Conservation (phyloP, 2,329 filamentous ascomycete genomes). For the Penicillium rolfsii region DNA sequence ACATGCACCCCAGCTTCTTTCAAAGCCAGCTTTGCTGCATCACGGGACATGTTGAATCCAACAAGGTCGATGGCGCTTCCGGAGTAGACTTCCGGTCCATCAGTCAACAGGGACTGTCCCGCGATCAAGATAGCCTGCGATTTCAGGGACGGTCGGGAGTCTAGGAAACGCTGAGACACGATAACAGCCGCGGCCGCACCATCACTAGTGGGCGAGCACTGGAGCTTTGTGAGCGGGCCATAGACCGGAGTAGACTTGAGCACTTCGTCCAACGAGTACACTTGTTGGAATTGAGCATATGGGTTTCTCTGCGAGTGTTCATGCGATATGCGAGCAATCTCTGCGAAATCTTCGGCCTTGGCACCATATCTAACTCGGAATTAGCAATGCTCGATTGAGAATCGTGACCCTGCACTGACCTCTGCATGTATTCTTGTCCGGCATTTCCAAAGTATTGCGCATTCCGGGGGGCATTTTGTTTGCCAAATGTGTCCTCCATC, state of each 20-base stretch:
- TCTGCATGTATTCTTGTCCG: slow-evolving; percentile 91
- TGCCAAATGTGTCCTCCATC: slow-evolving; percentile 78
- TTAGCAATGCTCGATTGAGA: not conserved
- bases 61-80: slow-evolving; percentile 81
- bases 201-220: slow-evolving; percentile 95
- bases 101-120: slow-evolving; percentile 84
- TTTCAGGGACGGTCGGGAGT: slow-evolving; percentile 79
- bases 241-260: slow-evolving; percentile 75
- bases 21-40: slow-evolving; percentile 69
- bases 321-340: slow-evolving; percentile 92
- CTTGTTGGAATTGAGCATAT: slow-evolving; percentile 91
- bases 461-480: slow-evolving; percentile 78
- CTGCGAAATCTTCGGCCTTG: slow-evolving; percentile 80
- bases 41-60: slow-evolving; percentile 80
- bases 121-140: slow-evolving; percentile 82
- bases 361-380: slow-evolving; percentile 69
- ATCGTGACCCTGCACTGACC: slow-evolving; percentile 53
- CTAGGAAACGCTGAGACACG: slow-evolving; percentile 85
- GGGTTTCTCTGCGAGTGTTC: slow-evolving; percentile 87
- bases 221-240: slow-evolving; percentile 87
- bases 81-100: slow-evolving; percentile 78
- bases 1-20: slow-evolving; percentile 67
- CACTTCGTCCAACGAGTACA: slow-evolving; percentile 85
- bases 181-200: slow-evolving; percentile 86
- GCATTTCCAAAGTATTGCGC: slow-evolving; percentile 96